Evolutionary conservation across 176 grass and related monocot genomes (phyloP).

Genomic region (Triticum turgidum): DNA sequence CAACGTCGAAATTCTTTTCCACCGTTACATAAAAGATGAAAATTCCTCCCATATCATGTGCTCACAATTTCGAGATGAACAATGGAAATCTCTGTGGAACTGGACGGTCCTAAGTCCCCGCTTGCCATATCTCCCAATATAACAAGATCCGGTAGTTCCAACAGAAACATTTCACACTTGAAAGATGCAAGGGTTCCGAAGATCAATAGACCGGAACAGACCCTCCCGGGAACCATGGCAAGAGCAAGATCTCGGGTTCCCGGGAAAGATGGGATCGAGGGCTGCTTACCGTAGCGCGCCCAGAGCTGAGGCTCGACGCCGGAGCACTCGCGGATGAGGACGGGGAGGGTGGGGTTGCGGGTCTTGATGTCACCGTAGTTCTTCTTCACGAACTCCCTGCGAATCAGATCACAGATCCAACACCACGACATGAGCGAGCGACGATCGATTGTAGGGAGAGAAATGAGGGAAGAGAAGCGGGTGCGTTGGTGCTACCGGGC

Average conservation of each 20-base stretch:
- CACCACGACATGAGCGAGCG: background rate
- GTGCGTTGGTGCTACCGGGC: constrained; percentile 40
- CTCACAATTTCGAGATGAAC: background rate
- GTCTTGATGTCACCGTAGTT: constrained; percentile 93
- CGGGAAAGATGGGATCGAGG: background rate
- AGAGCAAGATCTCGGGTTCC: background rate
- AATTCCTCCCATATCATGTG: background rate
- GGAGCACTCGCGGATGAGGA: constrained; percentile 95
- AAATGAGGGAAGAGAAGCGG: background rate
- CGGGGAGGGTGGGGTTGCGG: constrained; percentile 70
- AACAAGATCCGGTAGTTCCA: background rate
- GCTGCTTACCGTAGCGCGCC: constrained; percentile 76
- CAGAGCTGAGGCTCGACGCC: constrained; percentile 88
- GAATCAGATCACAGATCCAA: background rate
- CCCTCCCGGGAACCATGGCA: background rate
- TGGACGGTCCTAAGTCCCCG: background rate
- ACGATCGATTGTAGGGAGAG: background rate
- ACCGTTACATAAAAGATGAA: background rate
- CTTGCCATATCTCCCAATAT: background rate
- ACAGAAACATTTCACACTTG: background rate
- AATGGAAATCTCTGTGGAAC: background rate
- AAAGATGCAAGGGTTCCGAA: background rate
- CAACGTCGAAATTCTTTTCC: background rate
- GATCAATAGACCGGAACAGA: background rate
- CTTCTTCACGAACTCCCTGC: constrained; percentile 89